Evolutionary conservation across 306 rosid genomes (phyloP), one percentile per base, ranked within the genome.

Genomic region (Cicer yamashitae): DNA sequence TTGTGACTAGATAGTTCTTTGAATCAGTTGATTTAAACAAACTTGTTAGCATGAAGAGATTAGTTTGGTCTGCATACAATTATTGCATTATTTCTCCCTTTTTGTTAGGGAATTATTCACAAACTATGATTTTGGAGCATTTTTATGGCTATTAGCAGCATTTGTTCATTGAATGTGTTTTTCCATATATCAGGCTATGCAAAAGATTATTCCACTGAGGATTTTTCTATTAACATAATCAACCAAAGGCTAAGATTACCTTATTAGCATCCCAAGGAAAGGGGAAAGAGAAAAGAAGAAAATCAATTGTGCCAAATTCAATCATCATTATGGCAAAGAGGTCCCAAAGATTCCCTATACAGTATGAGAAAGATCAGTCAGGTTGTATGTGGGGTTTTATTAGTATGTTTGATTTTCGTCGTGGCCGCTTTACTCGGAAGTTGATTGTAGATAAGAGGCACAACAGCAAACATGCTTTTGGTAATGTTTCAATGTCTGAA

Each of bases 311-410:
- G 68, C 44, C 59, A 7, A 34, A 59, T 59, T 38, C 10, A 38
- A 62, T 73, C 54, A 15, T 77, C 67, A 15, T 25, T 2, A 92
- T 92, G 98, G 89, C 85, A 43, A 94, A 87, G 86, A 89, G 83
- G 74, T 89, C 97, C 65, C 87, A 82, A 67, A 88, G 86, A 81
- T 88, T 87, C 68, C 52, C 88, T 71, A 81, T 83, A 67, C 86
- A 88, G 71, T 87, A 82, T 77, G 91, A 87, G 81, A 90, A 81
- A 84, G 91, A 90, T 84, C 94, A 86, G 76, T 87, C 93, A 4
- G 98, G 98, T 43, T 94, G 98, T 83, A 91, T 94, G 91, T 90
- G 89, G 97, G 94, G 98, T 14, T 88, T 94, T 59, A 91, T 94
- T 45, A 90, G 92, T 75, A 86, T 94, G 48, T 90, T 94, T 53